A percentile compares a stretch with the other conserved stretches of the same genome.
phyloP scores from a whole-genome alignment of 2,329 filamentous ascomycete genomes.

The Alternaria sp. region DNA sequence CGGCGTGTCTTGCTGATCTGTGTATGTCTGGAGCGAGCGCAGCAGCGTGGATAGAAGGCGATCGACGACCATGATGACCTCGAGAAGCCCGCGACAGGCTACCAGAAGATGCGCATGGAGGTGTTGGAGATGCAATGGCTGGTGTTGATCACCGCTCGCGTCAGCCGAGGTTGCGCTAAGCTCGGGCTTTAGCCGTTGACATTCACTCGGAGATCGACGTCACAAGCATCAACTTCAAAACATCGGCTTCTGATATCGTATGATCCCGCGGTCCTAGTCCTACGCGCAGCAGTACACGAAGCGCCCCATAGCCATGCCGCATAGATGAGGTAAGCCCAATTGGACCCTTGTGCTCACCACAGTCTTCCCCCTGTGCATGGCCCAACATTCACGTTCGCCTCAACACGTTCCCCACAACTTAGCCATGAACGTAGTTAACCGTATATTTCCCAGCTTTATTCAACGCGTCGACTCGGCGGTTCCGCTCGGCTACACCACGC shows the following conservation, averaged over 20 bases:
- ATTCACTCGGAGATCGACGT: conserved; percentile 20
- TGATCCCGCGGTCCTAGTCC: background rate
- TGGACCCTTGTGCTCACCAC: background rate
- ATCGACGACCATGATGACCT: conserved; percentile 67
- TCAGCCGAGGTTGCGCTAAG: conserved; percentile 37
- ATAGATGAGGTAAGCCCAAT: conserved; percentile 38
- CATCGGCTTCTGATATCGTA: background rate
- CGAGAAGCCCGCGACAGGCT: conserved; percentile 7
- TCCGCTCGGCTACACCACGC: conserved; percentile 68
- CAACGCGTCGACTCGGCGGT: conserved; percentile 54
- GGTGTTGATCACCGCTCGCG: conserved; percentile 25
- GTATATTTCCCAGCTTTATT: conserved; percentile 48
- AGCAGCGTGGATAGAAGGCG: conserved; percentile 71
- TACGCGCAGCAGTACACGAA: background rate
- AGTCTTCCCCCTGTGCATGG: background rate
- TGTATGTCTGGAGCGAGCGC: conserved; percentile 65
- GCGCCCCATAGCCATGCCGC: conserved; percentile 24
- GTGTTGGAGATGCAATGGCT: conserved; percentile 8
- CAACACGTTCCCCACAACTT: background rate
- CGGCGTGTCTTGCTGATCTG: conserved; percentile 65
- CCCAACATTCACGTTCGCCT: background rate
- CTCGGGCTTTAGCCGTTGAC: conserved; percentile 21
- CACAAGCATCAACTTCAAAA: conserved; percentile 12
- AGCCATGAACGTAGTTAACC: conserved; percentile 2
- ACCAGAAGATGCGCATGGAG: conserved; percentile 3